Conservation (phyloP, 768 basidiomycete species). For the Leucocoprinus birnbaumii region DNA sequence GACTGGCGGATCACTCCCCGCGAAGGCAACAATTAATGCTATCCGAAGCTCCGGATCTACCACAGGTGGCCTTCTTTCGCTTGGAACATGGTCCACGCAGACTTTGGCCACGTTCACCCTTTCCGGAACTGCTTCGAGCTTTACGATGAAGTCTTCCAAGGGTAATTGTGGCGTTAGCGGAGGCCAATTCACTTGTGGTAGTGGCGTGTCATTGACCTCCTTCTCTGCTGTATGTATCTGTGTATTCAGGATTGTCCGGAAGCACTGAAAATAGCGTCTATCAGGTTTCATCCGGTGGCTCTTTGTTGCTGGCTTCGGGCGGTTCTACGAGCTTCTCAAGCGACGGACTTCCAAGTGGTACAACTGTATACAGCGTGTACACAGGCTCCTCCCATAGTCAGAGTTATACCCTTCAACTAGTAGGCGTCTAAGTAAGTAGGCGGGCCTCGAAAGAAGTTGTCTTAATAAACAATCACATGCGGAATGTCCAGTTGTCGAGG, state of each 20-base stretch:
- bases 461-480: slow-evolving; percentile 1
- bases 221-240: slow-evolving; percentile 50
- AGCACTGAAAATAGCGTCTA: not conserved
- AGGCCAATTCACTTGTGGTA: slow-evolving; percentile 48
- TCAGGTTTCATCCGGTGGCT: slow-evolving; percentile 46
- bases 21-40: slow-evolving; percentile 45
- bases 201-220: slow-evolving; percentile 40
- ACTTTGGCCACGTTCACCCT: slow-evolving; percentile 55
- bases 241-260: not conserved
- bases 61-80: slow-evolving; percentile 50
- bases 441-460: not conserved
- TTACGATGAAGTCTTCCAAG: slow-evolving; percentile 59
- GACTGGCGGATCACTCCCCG: slow-evolving; percentile 32
- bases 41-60: slow-evolving; percentile 29
- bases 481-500: slow-evolving; percentile 17
- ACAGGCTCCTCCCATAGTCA: slow-evolving; percentile 30
- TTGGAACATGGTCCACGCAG: slow-evolving; percentile 60
- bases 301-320: slow-evolving; percentile 44
- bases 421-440: slow-evolving; percentile 12
- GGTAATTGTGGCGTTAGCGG: slow-evolving; percentile 50
- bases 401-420: slow-evolving; percentile 36
- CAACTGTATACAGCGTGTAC: slow-evolving; percentile 36
- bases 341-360: slow-evolving; percentile 49
- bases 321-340: slow-evolving; percentile 52
- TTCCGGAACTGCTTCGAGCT: slow-evolving; percentile 43